phyloP scores from a whole-genome alignment of 2,329 filamentous ascomycete genomes.

The Lachnum nothofagi region DNA sequence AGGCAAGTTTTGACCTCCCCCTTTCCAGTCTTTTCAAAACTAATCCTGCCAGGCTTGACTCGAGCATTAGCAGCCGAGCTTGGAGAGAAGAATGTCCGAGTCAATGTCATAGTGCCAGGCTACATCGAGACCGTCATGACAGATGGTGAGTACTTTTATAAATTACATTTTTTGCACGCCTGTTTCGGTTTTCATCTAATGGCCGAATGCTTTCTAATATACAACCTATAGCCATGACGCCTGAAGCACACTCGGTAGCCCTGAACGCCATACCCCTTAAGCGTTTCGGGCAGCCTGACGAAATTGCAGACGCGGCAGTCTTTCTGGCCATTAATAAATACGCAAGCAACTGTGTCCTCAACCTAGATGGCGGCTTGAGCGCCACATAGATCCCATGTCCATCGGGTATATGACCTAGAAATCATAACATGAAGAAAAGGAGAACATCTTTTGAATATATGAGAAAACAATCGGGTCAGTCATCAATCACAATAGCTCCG shows the following conservation, averaged over 20 bases:
- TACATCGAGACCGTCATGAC: constrained; percentile 83
- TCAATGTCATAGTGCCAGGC: constrained; percentile 77
- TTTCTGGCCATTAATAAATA: constrained; percentile 76
- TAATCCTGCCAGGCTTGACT: constrained; percentile 52
- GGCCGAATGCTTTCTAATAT: constrained; percentile 31
- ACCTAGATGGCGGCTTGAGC: constrained; percentile 79
- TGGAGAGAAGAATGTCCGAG: constrained; percentile 57
- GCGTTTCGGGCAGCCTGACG: constrained; percentile 62
- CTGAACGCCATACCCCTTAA: constrained; percentile 54
- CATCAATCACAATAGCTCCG: constrained; percentile 64
- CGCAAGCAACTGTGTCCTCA: constrained; percentile 81
- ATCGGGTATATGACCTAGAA: background rate
- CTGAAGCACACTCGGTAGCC: constrained; percentile 33
- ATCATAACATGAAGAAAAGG: background rate
- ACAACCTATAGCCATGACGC: constrained; percentile 40
- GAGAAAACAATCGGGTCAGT: constrained; percentile 36
- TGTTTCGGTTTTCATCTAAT: constrained; percentile 16
- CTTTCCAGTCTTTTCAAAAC: background rate
- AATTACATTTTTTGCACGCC: background rate
- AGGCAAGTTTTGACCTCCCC: constrained; percentile 40
- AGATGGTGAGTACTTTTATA: constrained; percentile 45
- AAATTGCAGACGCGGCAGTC: constrained; percentile 75
- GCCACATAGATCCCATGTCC: constrained; percentile 45
- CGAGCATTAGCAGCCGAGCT: constrained; percentile 61
- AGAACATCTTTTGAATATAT: background rate